Base-by-base conservation (phyloP, 495 filamentous ascomycete genomes). In the Penicillium fimorum region DNA sequence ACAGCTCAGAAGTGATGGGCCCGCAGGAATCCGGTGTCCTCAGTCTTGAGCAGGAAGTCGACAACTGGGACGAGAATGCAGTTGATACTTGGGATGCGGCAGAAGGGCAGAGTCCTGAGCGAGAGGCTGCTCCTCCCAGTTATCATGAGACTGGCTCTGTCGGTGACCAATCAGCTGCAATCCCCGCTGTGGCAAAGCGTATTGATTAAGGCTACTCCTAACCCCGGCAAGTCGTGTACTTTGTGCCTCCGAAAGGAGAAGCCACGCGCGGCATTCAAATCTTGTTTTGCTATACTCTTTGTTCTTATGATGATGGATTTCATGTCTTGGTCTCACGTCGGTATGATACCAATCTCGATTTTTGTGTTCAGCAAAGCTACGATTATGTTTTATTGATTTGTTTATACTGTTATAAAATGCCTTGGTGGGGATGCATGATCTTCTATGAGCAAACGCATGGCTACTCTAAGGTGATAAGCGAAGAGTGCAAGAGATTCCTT, bases 51-150 rank as follows among this genome's bases (percentile, higher is more conserved):
- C 82, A 87, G 37, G 86, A 89, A 68, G 81, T 92, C 13, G 89
- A 91, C 62, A 88, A 87, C 58, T 93, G 89, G 89, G 89, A 92
- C 60, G 89, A 92, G 69, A 89, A 92, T 63, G 83, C 82, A 0
- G 84, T 84, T 20, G 88, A 91, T 65, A 79, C 79, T 12, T 91
- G 87, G 88, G 87, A 90, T 56, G 60, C 83, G 3, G 86, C 85
- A 30, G 85, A 87, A 44, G 73, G 62, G 3, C 60, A 60, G 11
- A 64, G 32, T 8, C 57, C 58, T 6, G 51, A 64, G 50, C 47
- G 13, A 6, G 44, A 52, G 17, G 50, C 45, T 38, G 40, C 61
- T 24, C 61, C 66, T 50, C 66, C 66, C 12, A 53, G 50, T 9
- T 64, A 64, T 25, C 56, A 61, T n/a, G 63, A 69, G 18, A 11